Base-by-base conservation (phyloP, 2,329 filamentous ascomycete genomes). In the Fusarium phyllophilum region DNA sequence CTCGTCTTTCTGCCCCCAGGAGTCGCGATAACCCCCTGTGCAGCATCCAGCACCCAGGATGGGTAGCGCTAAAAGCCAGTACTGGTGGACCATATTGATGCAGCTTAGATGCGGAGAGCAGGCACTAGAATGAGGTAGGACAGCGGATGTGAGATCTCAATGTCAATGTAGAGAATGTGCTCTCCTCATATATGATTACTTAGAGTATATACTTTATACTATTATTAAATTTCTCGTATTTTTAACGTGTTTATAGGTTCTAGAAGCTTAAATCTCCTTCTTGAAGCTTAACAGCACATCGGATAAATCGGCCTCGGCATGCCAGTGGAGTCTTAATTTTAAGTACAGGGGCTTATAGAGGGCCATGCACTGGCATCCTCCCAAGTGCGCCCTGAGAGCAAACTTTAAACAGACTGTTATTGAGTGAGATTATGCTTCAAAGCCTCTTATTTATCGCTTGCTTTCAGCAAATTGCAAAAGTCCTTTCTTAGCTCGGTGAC, bases 61-160 rank as follows among this genome's bases (percentile, higher is more conserved):
- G 15, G 51, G 51, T 7, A 54, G 8, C 10, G 24, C 24, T 29
- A 29, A 13, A 3, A 54, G 14, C 51, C 14, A 54, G 14, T 39
- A 39, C 6, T 54, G 34, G 6, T 29, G 24, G 5, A 39, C 24
- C 34, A 54, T 54, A 14, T 39, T 39, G 34, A 29, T 3, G 10
- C 17, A 39, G 20, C 14, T 17, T 5, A 2, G 13, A 8, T 12
- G n/a, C 12, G 17, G 2, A 15, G 18, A 17, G 33, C 8, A 33
- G 29, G 17, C 33, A 52, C n/a, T 1, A 52, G 12, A 52, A 26
- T 38, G 10, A 26, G 18, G 5, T 0, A 24, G 4, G 13, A 38
- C 2, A 4, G 5, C 3, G 6, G 12, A 24, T 2, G 33, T 26
- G 9, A 26, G 6, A 17, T 38, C 1, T 2, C 1, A n/a, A 7